Evolutionary conservation across 192 early-diverging fungal genomes (phyloP).

Genomic region (Coemansia pectinata): DNA sequence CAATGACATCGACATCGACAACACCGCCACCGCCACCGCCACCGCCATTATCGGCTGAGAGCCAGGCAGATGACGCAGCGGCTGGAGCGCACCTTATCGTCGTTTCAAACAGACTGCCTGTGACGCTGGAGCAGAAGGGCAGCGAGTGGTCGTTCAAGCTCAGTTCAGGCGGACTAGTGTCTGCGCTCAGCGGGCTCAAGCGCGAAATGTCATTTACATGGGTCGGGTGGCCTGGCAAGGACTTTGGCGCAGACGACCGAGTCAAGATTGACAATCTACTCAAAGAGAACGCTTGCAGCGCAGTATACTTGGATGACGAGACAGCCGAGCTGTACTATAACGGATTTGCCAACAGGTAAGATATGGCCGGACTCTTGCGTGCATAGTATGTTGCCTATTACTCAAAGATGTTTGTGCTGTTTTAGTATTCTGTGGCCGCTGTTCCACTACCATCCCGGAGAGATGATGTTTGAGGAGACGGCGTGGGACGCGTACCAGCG

Average conservation of each 20-base stretch:
- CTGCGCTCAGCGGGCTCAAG: constrained; percentile 90
- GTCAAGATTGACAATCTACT: constrained; percentile 69
- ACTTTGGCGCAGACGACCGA: constrained; percentile 80
- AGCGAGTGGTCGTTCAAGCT: constrained; percentile 73
- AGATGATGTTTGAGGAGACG: constrained; percentile 93
- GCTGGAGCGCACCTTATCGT: constrained; percentile 67
- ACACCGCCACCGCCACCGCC: not conserved
- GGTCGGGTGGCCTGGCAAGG: constrained; percentile 98
- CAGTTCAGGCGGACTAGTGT: constrained; percentile 94
- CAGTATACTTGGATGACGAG: constrained; percentile 93
- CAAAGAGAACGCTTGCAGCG: constrained; percentile 80
- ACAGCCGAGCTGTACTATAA: constrained; percentile 97
- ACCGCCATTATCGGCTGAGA: not conserved
- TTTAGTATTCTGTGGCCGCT: constrained; percentile 96
- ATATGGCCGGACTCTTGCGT: constrained; percentile 11
- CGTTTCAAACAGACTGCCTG: constrained; percentile 95
- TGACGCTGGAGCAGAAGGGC: constrained; percentile 65
- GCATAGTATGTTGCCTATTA: not conserved
- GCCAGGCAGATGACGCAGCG: constrained; percentile 26
- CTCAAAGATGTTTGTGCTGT: not conserved
- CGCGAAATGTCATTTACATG: constrained; percentile 96
- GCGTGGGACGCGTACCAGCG: constrained; percentile 95
- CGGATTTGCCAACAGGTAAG: constrained; percentile 89
- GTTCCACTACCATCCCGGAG: constrained; percentile 99
- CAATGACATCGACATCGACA: not conserved